Evolutionary conservation across 495 filamentous ascomycete species (phyloP).

Genomic region (Neurospora sp.): DNA sequence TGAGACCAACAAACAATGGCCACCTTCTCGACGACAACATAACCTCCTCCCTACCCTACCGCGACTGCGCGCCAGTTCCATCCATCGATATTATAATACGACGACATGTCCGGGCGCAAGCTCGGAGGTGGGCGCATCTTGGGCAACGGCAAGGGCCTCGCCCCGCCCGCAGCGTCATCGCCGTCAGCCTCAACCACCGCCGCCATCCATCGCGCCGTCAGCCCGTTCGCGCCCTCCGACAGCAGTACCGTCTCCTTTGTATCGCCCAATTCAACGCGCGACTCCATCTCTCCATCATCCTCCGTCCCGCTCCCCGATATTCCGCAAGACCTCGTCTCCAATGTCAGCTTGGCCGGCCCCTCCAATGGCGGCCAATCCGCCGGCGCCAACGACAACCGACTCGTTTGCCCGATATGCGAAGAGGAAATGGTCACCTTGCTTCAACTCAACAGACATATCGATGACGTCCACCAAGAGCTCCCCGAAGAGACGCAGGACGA

Average conservation of each 20-base stretch:
- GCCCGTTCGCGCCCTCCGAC: slow-evolving; percentile 41
- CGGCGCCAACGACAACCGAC: slow-evolving; percentile 31
- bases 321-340: slow-evolving; percentile 36
- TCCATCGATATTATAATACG: too few species aligned
- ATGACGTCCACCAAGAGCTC: slow-evolving; percentile 89
- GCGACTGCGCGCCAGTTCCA: neutral
- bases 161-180: slow-evolving; percentile 41
- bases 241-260: slow-evolving; percentile 42
- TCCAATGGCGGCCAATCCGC: slow-evolving; percentile 23
- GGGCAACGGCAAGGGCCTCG: slow-evolving; percentile 68
- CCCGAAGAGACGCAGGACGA: slow-evolving; percentile 72
- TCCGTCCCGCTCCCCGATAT: slow-evolving; percentile 32
- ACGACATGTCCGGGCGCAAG: slow-evolving; percentile 65
- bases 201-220: slow-evolving; percentile 19
- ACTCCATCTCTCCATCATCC: slow-evolving; percentile 24
- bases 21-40: neutral
- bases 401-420: slow-evolving; percentile 90
- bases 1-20: neutral
- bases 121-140: slow-evolving; percentile 84
- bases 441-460: slow-evolving; percentile 90
- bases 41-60: neutral
- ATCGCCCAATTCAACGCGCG: slow-evolving; percentile 23
- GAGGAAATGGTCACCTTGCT: slow-evolving; percentile 97
- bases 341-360: slow-evolving; percentile 36
- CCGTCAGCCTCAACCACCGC: neutral